Evolutionary conservation across 208 protist genomes (phyloP).

Genomic region (Acanthamoeba healyi): DNA sequence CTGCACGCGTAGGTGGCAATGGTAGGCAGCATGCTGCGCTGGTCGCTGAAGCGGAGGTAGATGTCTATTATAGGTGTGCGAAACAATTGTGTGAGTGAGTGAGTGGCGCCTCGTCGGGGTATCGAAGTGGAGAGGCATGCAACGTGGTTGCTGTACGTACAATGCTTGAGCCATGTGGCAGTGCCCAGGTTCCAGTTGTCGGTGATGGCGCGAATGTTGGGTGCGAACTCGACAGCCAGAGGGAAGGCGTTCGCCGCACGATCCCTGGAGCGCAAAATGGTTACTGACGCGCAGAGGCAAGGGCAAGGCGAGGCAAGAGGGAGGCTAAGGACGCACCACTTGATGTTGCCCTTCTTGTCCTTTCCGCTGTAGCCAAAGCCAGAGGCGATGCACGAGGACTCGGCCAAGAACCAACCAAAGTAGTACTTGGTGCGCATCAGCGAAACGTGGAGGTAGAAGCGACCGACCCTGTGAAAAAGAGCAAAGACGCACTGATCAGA

Average conservation of each 20-base stretch:
- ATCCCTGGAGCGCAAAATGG: conserved; percentile 31
- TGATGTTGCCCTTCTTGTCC: conserved; percentile 74
- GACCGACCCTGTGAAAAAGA: background rate
- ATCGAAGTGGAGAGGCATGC: background rate
- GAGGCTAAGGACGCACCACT: background rate
- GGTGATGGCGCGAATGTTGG: conserved; percentile 79
- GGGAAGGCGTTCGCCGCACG: conserved; percentile 76
- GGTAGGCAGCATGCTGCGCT: conserved; percentile 76
- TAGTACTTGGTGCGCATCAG: conserved; percentile 82
- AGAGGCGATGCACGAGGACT: conserved; percentile 65
- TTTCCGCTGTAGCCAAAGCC: conserved; percentile 85
- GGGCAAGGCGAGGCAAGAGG: background rate
- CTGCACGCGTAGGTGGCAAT: conserved; percentile 75
- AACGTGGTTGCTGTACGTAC: conserved; percentile 11
- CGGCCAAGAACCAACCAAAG: conserved; percentile 81
- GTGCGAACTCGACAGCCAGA: conserved; percentile 77
- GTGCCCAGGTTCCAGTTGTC: conserved; percentile 84
- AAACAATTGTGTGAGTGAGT: background rate
- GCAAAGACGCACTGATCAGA: no score
- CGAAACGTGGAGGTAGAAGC: conserved; percentile 2
- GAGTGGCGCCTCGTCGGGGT: background rate
- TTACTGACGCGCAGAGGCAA: background rate
- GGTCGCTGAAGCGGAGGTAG: conserved; percentile 59
- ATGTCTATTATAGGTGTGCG: conserved; percentile 15
- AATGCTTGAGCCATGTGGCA: conserved; percentile 81